Evolutionary conservation across 305 asterid genomes (phyloP), one percentile per base, ranked within the genome.

Genomic region (Fraxinus albicans): DNA sequence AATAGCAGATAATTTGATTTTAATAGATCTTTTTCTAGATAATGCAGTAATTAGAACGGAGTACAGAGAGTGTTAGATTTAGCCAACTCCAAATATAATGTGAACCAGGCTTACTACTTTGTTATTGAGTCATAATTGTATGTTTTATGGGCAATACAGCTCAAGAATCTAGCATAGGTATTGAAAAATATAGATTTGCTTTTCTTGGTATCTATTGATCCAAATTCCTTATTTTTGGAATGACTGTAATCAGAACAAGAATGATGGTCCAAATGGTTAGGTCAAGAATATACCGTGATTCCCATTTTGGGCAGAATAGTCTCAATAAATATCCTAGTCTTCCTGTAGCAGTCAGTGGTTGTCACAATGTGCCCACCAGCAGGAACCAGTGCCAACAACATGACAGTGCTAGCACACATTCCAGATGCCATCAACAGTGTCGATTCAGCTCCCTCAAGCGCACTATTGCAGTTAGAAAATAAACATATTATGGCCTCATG

Each of bases 291-390:
- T 95, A 96, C 99, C 80, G 91, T 89, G 86, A 96, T 93, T 53
- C 98, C 98, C 97, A 95, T 93, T 86, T 93, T 96, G 81, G 99
- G 98, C 80, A 95, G 92, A 84, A 94, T 79, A 38, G 88, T 93
- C 91, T 96, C 98, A 70, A 96, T 96, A 84, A 95, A 96, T 84
- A 95, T 90, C 82, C 98, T 87, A 73, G 99, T 96, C 90, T 92
- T 93, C 86, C 98, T 89, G 80, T 96, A 96, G 88, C 99, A 96
- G 86, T 96, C 98, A n/a, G 98, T 94, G 83, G 99, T 96, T 47
- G 98, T 96, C 77, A 96, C 97, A 73, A 96, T 82, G 83, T 95
- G 99, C 73, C 99, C 99, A 55, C 99, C 98, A 82, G 97, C 97
- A 91, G 99, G 98, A 73, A 96, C 90, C 85, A 96, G 91, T 31